These are phyloP conservation scores for Cunninghamia lanceolata DNA, from an alignment of 75 land plant genomes.

Conservation along the genomic window DNA sequence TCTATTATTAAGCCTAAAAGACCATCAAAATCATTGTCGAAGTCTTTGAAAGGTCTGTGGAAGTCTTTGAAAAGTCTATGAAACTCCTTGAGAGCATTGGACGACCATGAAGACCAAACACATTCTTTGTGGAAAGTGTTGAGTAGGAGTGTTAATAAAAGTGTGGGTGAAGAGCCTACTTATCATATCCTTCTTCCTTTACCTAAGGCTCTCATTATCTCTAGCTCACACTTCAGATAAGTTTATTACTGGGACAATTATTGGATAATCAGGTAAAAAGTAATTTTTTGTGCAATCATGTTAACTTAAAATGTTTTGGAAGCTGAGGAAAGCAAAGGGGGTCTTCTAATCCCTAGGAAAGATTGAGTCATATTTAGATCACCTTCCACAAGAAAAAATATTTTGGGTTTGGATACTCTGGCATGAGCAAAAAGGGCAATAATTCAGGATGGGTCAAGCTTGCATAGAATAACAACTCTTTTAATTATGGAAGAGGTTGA, in stretches of 20 bases:
- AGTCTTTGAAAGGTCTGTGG: too few species aligned
- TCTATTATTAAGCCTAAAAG: too few species aligned
- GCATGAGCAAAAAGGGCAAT: constrained; percentile 52
- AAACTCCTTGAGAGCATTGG: too few species aligned
- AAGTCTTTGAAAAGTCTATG: too few species aligned
- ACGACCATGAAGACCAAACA: too few species aligned
- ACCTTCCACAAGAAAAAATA: constrained; percentile 48
- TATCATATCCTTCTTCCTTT: constrained; percentile 75
- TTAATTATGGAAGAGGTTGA: constrained; percentile 35
- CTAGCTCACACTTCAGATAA: constrained; percentile 85
- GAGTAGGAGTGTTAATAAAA: constrained; percentile 48
- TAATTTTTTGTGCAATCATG: too few species aligned
- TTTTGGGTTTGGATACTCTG: constrained; percentile 67
- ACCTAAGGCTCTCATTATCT: constrained; percentile 55
- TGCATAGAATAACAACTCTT: constrained; percentile 38
- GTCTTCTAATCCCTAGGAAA: constrained; percentile 41
- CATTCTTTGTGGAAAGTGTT: constrained; percentile 76
- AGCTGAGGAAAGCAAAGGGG: constrained; percentile 40
- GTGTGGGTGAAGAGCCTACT: constrained; percentile 42
- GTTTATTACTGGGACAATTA: constrained; percentile 99
- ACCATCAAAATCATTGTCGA: too few species aligned
- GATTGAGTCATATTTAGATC: constrained; percentile 55
- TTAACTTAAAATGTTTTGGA: too few species aligned
- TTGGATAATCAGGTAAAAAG: constrained; percentile 93
- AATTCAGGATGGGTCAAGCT: constrained; percentile 36